These are phyloP conservation scores for Amanita inopinata DNA, from an alignment of 768 basidiomycete species.

Conservation along the genomic window DNA sequence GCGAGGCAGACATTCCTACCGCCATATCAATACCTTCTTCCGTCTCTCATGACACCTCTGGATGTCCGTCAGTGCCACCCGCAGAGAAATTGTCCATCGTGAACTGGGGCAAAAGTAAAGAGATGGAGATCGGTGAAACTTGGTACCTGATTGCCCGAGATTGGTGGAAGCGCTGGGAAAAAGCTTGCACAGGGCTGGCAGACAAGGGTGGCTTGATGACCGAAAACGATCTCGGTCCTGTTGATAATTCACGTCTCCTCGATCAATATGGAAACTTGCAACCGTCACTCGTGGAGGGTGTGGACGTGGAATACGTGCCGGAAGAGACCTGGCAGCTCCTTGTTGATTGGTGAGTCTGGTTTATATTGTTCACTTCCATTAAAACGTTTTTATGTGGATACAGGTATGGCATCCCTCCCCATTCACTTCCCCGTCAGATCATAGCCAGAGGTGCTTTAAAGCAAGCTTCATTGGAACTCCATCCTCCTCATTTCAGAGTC, in stretches of 20 bases:
- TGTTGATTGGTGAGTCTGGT: constrained; percentile 49
- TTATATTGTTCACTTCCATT: constrained; percentile 9
- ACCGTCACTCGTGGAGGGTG: constrained; percentile 40
- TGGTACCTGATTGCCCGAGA: constrained; percentile 68
- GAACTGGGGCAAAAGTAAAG: constrained; percentile 30
- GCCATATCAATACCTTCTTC: constrained; percentile 18
- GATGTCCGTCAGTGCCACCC: constrained; percentile 21
- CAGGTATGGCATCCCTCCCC: constrained; percentile 63
- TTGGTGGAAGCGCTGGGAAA: constrained; percentile 74
- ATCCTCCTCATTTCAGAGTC: constrained; percentile 55
- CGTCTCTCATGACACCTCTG: constrained; percentile 16
- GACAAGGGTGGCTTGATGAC: constrained; percentile 60
- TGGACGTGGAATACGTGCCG: constrained; percentile 72
- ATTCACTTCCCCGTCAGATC: constrained; percentile 56
- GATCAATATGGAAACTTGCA: constrained; percentile 42
- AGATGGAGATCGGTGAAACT: constrained; percentile 55
- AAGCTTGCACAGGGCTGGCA: constrained; percentile 56
- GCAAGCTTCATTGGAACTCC: constrained; percentile 55
- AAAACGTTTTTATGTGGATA: not conserved
- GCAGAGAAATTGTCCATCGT: constrained; percentile 44
- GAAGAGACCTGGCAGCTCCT: constrained; percentile 62
- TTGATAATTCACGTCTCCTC: constrained; percentile 64
- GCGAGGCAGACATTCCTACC: constrained; percentile 26
- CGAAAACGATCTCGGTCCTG: constrained; percentile 59
- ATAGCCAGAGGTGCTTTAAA: constrained; percentile 46